Conservation (phyloP, 352 stramenopile species). For the Globisporangium polare region DNA sequence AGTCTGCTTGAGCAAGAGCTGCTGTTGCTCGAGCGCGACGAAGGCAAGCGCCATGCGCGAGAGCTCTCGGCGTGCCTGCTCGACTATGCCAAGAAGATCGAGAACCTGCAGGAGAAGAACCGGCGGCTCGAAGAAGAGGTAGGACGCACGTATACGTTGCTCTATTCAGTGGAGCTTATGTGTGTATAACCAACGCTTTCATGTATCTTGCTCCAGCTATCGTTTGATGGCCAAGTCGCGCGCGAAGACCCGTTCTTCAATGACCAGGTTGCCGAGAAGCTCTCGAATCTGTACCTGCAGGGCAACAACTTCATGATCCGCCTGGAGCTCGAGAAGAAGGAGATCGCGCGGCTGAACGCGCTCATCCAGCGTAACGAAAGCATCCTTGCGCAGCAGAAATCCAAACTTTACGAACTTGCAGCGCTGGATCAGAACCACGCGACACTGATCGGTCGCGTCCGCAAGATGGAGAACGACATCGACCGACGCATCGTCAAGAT, state of each 20-base stretch:
- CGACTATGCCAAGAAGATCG: slow-evolving; percentile 76
- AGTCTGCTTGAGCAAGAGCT: slow-evolving; percentile 68
- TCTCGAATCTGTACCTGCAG: slow-evolving; percentile 73
- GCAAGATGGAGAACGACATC: slow-evolving; percentile 83
- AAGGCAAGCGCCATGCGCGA: slow-evolving; percentile 68
- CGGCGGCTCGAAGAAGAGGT: slow-evolving; percentile 74
- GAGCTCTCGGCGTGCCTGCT: slow-evolving; percentile 58
- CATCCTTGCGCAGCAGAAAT: slow-evolving; percentile 58
- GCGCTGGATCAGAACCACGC: slow-evolving; percentile 67
- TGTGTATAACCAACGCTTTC: background rate
- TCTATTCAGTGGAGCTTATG: background rate
- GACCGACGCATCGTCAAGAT: slow-evolving; percentile 80
- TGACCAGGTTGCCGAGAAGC: slow-evolving; percentile 62
- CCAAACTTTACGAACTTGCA: slow-evolving; percentile 71
- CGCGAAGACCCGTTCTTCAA: slow-evolving; percentile 80
- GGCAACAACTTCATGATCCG: slow-evolving; percentile 83
- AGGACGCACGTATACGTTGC: background rate
- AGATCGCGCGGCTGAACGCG: slow-evolving; percentile 56
- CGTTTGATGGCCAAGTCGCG: slow-evolving; percentile 65
- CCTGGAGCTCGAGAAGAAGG: slow-evolving; percentile 70
- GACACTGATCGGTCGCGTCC: slow-evolving; percentile 50
- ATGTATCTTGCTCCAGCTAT: slow-evolving; percentile 30
- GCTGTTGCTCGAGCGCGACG: slow-evolving; percentile 59
- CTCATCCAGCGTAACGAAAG: slow-evolving; percentile 69
- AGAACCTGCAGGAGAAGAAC: slow-evolving; percentile 75